phyloP scores from a whole-genome alignment of 768 basidiomycete genomes.

The Pholiota microspora region DNA sequence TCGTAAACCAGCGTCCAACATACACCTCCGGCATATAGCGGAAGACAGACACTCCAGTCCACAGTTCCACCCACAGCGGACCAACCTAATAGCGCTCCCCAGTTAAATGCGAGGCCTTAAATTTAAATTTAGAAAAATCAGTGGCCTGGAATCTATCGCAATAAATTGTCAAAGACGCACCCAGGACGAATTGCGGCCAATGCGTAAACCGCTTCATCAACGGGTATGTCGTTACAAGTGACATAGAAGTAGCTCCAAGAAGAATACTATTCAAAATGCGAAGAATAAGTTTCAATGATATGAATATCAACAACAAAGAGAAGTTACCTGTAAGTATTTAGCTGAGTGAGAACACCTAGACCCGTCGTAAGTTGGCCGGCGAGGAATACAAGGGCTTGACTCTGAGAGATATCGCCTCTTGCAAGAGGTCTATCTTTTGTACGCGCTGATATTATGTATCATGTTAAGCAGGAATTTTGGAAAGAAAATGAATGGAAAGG shows the following conservation, averaged over 20 bases:
- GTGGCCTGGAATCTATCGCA: constrained; percentile 53
- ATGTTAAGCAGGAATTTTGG: neutral
- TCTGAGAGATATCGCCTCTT: constrained; percentile 69
- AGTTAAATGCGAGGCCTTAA: constrained; percentile 91
- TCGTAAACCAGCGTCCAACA: constrained; percentile 98
- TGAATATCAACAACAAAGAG: neutral
- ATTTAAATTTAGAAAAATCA: too few relatives aligned
- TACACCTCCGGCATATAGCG: constrained; percentile 87
- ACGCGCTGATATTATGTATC: constrained; percentile 48
- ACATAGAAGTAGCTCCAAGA: constrained; percentile 88
- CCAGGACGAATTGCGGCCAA: constrained; percentile 96
- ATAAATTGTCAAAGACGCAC: constrained; percentile 44
- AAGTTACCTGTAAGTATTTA: constrained; percentile 90
- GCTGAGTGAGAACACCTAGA: constrained; percentile 79
- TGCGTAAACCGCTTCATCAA: constrained; percentile 96
- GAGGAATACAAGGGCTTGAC: constrained; percentile 80
- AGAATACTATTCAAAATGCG: constrained; percentile 58
- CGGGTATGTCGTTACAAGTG: constrained; percentile 86
- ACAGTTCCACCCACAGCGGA: constrained; percentile 84
- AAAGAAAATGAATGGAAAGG: neutral
- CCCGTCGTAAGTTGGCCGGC: constrained; percentile 80
- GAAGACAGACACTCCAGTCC: constrained; percentile 80
- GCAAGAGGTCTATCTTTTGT: constrained; percentile 90
- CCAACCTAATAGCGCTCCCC: constrained; percentile 96
- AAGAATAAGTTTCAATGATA: neutral